Percentiles rank a stretch among this genome's conserved stretches.
Evolutionary conservation across 2,329 filamentous ascomycete species (phyloP).

Genomic region (Onygenales sp.): DNA sequence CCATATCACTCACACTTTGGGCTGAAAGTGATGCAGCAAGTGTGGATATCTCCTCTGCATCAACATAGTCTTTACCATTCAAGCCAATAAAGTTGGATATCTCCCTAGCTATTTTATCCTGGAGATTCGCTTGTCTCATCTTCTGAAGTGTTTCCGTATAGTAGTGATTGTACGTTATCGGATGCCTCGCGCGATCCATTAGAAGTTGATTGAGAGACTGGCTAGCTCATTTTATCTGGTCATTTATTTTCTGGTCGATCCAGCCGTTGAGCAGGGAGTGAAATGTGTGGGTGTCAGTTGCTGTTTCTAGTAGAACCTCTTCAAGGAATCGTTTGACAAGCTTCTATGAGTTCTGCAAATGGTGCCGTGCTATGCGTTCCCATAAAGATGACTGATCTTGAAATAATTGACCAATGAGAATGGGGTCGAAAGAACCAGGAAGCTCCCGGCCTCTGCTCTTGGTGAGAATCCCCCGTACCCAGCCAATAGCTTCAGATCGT

Average conservation of each 20-base stretch:
- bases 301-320: slow-evolving; percentile 22
- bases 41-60: background rate
- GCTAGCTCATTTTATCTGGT: slow-evolving; percentile 28
- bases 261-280: slow-evolving; percentile 3
- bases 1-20: slow-evolving; percentile 25
- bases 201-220: slow-evolving; percentile 17
- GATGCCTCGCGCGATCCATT: slow-evolving; percentile 31
- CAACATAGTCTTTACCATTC: background rate
- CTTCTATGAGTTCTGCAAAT: slow-evolving; percentile 22
- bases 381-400: slow-evolving; percentile 48
- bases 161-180: slow-evolving; percentile 29
- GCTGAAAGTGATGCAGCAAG: slow-evolving; percentile 6
- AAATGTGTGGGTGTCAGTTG: slow-evolving; percentile 30
- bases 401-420: slow-evolving; percentile 52
- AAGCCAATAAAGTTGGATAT: background rate
- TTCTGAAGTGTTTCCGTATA: slow-evolving; percentile 26
- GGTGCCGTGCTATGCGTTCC: slow-evolving; percentile 30
- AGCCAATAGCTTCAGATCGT: slow-evolving; percentile 29
- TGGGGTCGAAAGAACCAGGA: slow-evolving; percentile 50
- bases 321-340: slow-evolving; percentile 13
- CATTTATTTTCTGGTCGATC: too few relatives aligned
- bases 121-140: slow-evolving; percentile 4
- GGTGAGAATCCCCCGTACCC: slow-evolving; percentile 30
- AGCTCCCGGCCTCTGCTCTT: slow-evolving; percentile 45
- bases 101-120: background rate